Percentiles rank a stretch among this genome's conserved stretches.
Conservation (phyloP, 225 moss, liverwort and hornwort species). For the Rhytidiadelphus loreus region DNA sequence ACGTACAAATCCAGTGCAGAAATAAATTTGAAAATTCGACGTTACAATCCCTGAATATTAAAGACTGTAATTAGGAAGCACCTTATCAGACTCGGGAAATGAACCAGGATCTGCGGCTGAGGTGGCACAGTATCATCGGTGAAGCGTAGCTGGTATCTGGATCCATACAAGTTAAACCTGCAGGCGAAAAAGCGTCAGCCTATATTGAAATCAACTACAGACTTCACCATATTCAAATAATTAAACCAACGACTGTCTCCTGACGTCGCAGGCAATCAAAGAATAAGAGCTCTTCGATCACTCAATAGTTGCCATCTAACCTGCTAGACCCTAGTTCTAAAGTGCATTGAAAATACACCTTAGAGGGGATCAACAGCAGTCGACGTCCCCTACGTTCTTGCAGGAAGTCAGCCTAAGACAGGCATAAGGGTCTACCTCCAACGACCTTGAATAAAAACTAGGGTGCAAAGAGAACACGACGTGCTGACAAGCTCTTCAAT, state of each 20-base stretch:
- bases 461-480: slow-evolving; percentile 13
- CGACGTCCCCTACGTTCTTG: background rate
- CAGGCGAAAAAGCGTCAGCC: background rate
- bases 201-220: background rate
- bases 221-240: background rate
- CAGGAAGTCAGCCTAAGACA: slow-evolving; percentile 3
- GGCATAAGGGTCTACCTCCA: slow-evolving; percentile 28
- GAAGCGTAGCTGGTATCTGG: slow-evolving; percentile 83
- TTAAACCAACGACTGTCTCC: background rate
- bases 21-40: background rate
- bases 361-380: background rate
- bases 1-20: background rate
- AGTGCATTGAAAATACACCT: background rate
- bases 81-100: slow-evolving; percentile 92
- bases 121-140: slow-evolving; percentile 66
- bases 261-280: background rate
- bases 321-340: background rate
- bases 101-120: slow-evolving; percentile 86
- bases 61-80: background rate
- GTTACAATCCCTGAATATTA: background rate
- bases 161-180: slow-evolving; percentile 79
- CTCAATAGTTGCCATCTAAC: background rate
- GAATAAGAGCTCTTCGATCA: background rate
- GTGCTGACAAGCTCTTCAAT: slow-evolving; percentile 15
- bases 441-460: slow-evolving; percentile 23